Conservation (phyloP, 2,329 filamentous ascomycete genomes). For the Colletotrichum spaethianum region DNA sequence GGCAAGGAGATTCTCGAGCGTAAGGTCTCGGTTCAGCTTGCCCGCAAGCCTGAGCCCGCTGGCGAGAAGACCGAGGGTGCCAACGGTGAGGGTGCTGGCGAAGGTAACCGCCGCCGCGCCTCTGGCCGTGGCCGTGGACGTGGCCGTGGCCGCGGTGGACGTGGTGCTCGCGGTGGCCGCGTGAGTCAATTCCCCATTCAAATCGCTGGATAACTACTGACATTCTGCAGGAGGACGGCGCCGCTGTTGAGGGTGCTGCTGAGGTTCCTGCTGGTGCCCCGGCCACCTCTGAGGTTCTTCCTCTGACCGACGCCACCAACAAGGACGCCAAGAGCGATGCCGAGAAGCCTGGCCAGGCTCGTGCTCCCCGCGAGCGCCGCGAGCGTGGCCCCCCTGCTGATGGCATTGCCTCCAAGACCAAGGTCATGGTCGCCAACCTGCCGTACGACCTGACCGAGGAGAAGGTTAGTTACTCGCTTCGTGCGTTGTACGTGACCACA, state of each 20-base stretch:
- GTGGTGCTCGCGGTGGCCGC: slow-evolving; percentile 72
- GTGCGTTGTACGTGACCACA: neutral
- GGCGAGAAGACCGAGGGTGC: slow-evolving; percentile 82
- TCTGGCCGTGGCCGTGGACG: slow-evolving; percentile 78
- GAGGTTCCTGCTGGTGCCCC: slow-evolving; percentile 61
- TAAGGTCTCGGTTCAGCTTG: slow-evolving; percentile 99
- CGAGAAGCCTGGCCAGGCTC: slow-evolving; percentile 66
- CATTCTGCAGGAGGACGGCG: slow-evolving; percentile 60
- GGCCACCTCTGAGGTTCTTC: slow-evolving; percentile 67
- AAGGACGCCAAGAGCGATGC: slow-evolving; percentile 71
- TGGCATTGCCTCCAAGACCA: slow-evolving; percentile 98
- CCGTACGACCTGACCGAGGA: slow-evolving; percentile 98
- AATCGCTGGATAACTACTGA: slow-evolving; percentile 4
- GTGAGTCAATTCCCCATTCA: slow-evolving; percentile 38
- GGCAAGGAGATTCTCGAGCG: slow-evolving; percentile 98
- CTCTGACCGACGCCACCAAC: slow-evolving; percentile 75
- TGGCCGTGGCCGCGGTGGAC: slow-evolving; percentile 78
- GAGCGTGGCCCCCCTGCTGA: slow-evolving; percentile 97
- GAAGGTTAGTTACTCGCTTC: slow-evolving; percentile 75
- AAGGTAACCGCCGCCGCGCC: slow-evolving; percentile 74
- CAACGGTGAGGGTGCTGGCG: slow-evolving; percentile 82
- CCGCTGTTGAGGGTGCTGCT: slow-evolving; percentile 60
- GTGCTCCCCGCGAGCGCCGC: slow-evolving; percentile 72
- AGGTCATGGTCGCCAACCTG: slow-evolving; percentile 99
- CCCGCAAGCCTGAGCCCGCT: slow-evolving; percentile 93